phyloP scores from a whole-genome alignment of 805 yeast species.

The Metschnikowia orientalis region DNA sequence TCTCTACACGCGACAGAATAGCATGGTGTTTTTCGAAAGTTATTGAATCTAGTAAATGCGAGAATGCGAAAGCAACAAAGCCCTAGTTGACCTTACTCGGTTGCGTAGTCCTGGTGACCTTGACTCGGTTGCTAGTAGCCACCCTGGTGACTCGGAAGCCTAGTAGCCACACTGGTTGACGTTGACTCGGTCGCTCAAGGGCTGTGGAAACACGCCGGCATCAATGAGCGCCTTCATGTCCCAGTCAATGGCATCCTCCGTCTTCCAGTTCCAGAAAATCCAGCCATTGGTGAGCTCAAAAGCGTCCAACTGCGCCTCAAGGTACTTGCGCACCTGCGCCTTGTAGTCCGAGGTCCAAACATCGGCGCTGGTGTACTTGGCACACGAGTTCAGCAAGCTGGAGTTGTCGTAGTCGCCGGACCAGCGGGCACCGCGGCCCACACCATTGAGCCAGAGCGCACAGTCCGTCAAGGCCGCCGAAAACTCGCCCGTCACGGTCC shows the following conservation, averaged over 20 bases:
- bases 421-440: slow-evolving; percentile 74
- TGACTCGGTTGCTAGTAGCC: no score
- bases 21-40: no score
- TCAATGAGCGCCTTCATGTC: slow-evolving; percentile 60
- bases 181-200: slow-evolving; percentile 61
- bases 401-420: slow-evolving; percentile 52
- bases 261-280: slow-evolving; percentile 93
- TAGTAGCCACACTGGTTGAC: slow-evolving; percentile 60
- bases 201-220: slow-evolving; percentile 73
- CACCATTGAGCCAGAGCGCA: slow-evolving; percentile 85
- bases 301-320: slow-evolving; percentile 91
- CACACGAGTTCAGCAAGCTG: slow-evolving; percentile 61
- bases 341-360: slow-evolving; percentile 60
- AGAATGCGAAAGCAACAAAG: no score
- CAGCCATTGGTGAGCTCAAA: slow-evolving; percentile 71
- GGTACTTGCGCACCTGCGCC: slow-evolving; percentile 56
- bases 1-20: no score
- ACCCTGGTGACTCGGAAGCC: no score
- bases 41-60: no score
- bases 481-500: slow-evolving; percentile 20
- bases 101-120: no score
- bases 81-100: no score
- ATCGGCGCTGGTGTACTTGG: slow-evolving; percentile 19
- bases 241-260: slow-evolving; percentile 83
- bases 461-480: slow-evolving; percentile 83